phyloP scores from a whole-genome alignment of 495 filamentous ascomycete genomes.

The Penicillium paxilli region DNA sequence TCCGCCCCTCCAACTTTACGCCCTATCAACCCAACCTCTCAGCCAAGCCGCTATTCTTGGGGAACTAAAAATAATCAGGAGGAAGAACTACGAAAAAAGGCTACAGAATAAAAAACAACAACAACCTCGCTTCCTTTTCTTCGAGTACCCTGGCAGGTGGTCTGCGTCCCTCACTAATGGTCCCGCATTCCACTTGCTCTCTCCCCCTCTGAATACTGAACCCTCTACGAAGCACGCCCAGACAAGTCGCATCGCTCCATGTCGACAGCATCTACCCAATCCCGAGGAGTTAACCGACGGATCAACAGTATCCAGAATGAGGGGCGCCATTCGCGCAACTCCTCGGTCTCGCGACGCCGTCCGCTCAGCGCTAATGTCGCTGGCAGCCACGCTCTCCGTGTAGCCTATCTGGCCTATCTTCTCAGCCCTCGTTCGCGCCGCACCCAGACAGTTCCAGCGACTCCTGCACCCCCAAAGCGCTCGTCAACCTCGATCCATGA shows the following conservation, averaged over 20 bases:
- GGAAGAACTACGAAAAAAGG: too few relatives aligned
- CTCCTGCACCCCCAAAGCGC: constrained; percentile 60
- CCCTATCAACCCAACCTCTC: constrained; percentile 4
- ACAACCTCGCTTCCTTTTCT: too few relatives aligned
- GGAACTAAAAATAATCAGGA: too few relatives aligned
- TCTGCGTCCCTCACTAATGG: constrained; percentile 35
- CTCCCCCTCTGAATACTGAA: constrained; percentile 24
- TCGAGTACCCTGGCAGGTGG: constrained; percentile 34
- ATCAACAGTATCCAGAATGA: constrained; percentile 59
- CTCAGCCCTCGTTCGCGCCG: constrained; percentile 87
- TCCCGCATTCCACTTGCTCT: constrained; percentile 35
- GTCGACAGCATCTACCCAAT: constrained; percentile 56
- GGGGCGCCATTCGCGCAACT: constrained; percentile 50
- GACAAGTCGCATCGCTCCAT: constrained; percentile 36
- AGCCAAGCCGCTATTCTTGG: too few relatives aligned
- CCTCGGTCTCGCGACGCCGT: constrained; percentile 50
- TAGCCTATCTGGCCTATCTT: constrained; percentile 90
- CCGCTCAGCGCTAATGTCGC: constrained; percentile 67
- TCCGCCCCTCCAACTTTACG: constrained; percentile 9
- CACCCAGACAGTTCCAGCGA: constrained; percentile 73
- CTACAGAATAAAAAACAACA: too few relatives aligned
- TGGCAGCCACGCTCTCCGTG: constrained; percentile 85
- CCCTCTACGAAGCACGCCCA: constrained; percentile 22
- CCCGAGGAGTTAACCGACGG: constrained; percentile 54
- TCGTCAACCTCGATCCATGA: constrained; percentile 71